phyloP scores from a whole-genome alignment of 257 asterid species.

The Scutellaria baicalensis region DNA sequence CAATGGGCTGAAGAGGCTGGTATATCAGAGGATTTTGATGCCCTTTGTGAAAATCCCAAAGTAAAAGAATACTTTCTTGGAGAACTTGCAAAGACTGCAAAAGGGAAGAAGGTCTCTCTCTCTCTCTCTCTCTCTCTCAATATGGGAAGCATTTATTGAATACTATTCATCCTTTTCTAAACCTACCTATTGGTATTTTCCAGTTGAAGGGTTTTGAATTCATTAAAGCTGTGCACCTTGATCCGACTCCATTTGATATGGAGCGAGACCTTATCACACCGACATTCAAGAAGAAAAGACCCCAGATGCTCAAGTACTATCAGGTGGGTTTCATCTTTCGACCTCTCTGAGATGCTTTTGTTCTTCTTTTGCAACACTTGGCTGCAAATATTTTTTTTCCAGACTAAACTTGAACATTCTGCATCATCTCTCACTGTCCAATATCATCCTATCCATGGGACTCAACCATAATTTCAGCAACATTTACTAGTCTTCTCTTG shows the following conservation, averaged over 20 bases:
- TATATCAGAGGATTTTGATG: constrained; percentile 51
- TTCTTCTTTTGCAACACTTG: too few species aligned
- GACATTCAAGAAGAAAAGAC: constrained; percentile 90
- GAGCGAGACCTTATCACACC: constrained; percentile 95
- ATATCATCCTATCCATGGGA: background rate
- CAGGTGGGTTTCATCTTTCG: constrained; percentile 39
- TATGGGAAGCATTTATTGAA: background rate
- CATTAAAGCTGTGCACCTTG: constrained; percentile 83
- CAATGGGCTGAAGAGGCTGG: constrained; percentile 68
- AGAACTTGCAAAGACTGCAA: constrained; percentile 60
- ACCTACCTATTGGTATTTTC: constrained; percentile 8
- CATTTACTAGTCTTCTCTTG: background rate
- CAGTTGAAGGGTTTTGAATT: constrained; percentile 94
- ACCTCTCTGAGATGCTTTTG: background rate
- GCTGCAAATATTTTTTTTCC: background rate
- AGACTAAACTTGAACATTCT: background rate
- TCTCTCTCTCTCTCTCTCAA: background rate
- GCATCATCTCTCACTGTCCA: background rate
- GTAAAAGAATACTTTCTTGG: constrained; percentile 61
- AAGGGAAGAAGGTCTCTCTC: constrained; percentile 68
- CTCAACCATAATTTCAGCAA: background rate
- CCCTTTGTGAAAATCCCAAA: constrained; percentile 55
- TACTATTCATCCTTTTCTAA: constrained; percentile 3
- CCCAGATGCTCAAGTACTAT: constrained; percentile 81
- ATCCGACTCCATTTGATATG: constrained; percentile 87